Evolutionary conservation across 257 asterid species (phyloP), one percentile per base, ranked within the genome.

Genomic region (Jacaranda copaia): DNA sequence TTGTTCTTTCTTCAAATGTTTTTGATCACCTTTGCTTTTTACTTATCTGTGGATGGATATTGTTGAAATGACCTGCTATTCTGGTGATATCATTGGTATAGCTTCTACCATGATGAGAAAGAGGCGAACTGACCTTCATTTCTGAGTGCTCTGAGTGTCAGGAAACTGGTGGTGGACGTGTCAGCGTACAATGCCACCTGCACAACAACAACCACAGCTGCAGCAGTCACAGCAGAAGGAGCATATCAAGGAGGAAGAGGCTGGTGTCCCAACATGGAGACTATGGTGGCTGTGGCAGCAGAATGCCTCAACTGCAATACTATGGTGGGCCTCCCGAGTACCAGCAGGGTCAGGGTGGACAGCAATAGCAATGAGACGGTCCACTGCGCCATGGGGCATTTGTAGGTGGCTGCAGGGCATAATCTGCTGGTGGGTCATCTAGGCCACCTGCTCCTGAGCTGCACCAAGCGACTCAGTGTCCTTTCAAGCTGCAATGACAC

Each of bases 371-470:
- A 39, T 88, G 88, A 70, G 93, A 91, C 20, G 92, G 91, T 53
- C 82, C 87, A 55, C 71, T 88, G 19, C 88, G 82, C 57, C 93
- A 84, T 74, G 91, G 92, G 19, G 89, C 88, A 40, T 74, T 19
- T 70, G 79, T 61, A 76, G 88, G 90, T 83, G 92, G 93, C 81
- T 92, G 86, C 32, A 93, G 90, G 68, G 81, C 84, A 11, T 87
- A 89, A 81, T 81, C 89, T 76, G 84, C 89, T 65, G 94, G 92
- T 77, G 96, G 90, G 82, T 94, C 90, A 73, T 83, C 92, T 39
- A 82, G 93, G 84, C 92, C 89, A 70, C 90, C 92, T 14, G 78
- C 85, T 71, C 89, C 98, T 96, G 97, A 91, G 94, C 99, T 89
- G 97, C 98, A 90, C 89, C 99, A 93, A 95, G 97, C 97, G 48